Base-by-base conservation (phyloP, 2,329 filamentous ascomycete species). In the Phialemoniopsis sp. region DNA sequence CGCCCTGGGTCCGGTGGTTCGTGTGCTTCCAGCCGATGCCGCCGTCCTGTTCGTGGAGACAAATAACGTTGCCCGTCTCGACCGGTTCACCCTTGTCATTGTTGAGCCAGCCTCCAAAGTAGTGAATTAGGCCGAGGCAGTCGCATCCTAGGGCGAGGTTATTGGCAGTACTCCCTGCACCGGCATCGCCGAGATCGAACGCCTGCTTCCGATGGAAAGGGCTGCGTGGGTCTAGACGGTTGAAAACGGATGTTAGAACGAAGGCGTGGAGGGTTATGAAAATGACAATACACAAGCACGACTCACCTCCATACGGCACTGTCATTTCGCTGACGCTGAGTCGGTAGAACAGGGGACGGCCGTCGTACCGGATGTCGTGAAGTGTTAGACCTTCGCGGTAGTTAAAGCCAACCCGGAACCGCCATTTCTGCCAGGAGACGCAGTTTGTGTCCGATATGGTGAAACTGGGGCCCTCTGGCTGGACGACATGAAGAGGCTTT, bases 271-370 rank as follows among this genome's bases (percentile, higher is more conserved):
- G n/a, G n/a, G n/a, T n/a, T n/a, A n/a, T n/a, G n/a, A n/a, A n/a
- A n/a, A n/a, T n/a, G n/a, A n/a, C n/a, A n/a, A n/a, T n/a, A n/a
- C n/a, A n/a, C n/a, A n/a, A n/a, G n/a, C n/a, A n/a, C n/a, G n/a
- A n/a, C 32, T 34, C 14, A 46, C 80, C 80, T 33, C 78, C 78
- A 46, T 82, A 87, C 2, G 82, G 82, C 3, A 87, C 82, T 1
- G 86, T 82, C 84, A 88, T 88, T 61, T 87, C 84, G 0, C 82
- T 81, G 3, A 88, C 66, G 1, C 82, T 87, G 13, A 88, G 66
- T 41, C 84, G 73, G 68, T 84, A 87, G 62, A 87, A 87, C n/a
- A 36, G n/a, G 19, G 19, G 28, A 87, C 87, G 54, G 86, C 82
- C 38, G 86, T 70, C 0, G 82, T 83, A 54, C 73, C 37, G 68